Percentiles rank a stretch among this genome's conserved stretches.
phyloP scores from a whole-genome alignment of 495 filamentous ascomycete species.

The Neurospora sp. region DNA sequence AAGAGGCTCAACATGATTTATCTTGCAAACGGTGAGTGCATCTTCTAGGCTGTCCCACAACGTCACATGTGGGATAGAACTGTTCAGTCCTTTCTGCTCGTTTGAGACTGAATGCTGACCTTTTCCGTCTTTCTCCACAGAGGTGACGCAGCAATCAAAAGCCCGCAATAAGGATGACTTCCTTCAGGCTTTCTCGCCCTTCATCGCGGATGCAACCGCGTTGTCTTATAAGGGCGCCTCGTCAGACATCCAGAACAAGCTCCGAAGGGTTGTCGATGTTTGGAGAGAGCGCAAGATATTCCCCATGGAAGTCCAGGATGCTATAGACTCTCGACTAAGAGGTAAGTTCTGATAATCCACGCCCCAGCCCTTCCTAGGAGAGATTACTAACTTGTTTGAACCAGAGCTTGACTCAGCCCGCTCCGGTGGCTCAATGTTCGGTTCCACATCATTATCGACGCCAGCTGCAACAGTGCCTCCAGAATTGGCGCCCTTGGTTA shows the following conservation, averaged over 20 bases:
- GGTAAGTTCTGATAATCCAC: constrained; percentile 37
- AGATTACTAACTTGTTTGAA: constrained; percentile 5
- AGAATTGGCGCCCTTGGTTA: constrained; percentile 65
- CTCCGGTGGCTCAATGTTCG: constrained; percentile 59
- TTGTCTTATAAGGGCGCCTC: constrained; percentile 79
- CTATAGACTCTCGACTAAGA: constrained; percentile 66
- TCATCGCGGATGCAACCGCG: constrained; percentile 78
- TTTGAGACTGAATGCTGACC: constrained; percentile 14
- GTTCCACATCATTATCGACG: constrained; percentile 26
- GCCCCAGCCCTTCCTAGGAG: neutral
- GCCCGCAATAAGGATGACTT: constrained; percentile 87
- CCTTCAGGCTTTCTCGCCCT: constrained; percentile 75
- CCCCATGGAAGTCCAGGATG: constrained; percentile 61
- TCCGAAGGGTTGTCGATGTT: constrained; percentile 83
- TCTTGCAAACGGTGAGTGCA: constrained; percentile 74
- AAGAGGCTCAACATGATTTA: constrained; percentile 90
- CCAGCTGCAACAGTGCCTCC: constrained; percentile 47
- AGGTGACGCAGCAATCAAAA: constrained; percentile 92
- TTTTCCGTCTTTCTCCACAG: constrained; percentile 32
- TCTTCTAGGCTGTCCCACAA: neutral
- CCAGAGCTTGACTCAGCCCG: constrained; percentile 74
- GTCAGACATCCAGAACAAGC: constrained; percentile 74
- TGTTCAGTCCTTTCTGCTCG: neutral
- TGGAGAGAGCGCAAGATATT: constrained; percentile 89
- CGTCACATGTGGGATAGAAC: neutral